phyloP scores from a whole-genome alignment of 768 basidiomycete genomes.

The Leucocoprinus sp. region DNA sequence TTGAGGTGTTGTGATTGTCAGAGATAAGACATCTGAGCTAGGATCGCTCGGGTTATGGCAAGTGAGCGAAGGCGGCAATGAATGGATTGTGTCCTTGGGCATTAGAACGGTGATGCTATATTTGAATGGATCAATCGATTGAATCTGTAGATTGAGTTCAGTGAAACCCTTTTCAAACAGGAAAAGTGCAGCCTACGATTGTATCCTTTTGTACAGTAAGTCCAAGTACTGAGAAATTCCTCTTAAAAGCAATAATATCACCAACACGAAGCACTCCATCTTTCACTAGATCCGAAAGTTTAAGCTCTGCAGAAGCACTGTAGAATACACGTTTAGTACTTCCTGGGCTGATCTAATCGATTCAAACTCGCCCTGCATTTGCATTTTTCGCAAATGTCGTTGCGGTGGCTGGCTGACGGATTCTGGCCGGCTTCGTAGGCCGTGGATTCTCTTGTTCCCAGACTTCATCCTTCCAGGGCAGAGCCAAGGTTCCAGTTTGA shows the following conservation, averaged over 20 bases:
- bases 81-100: conserved; percentile 25
- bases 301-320: conserved; percentile 36
- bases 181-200: conserved; percentile 28
- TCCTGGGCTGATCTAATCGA: too few species aligned
- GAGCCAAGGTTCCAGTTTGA: conserved; percentile 36
- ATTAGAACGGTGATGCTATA: conserved; percentile 35
- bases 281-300: conserved; percentile 36
- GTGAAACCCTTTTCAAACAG: background rate
- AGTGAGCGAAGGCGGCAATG: conserved; percentile 25
- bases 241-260: conserved; percentile 47
- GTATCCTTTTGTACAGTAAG: conserved; percentile 47
- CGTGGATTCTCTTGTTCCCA: conserved; percentile 40
- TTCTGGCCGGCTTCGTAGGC: conserved; percentile 5
- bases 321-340: background rate
- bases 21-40: conserved; percentile 18
- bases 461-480: conserved; percentile 56
- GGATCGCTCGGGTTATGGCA: background rate
- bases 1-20: conserved; percentile 33
- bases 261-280: conserved; percentile 37
- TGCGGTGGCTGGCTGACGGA: conserved; percentile 9
- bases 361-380: conserved; percentile 26
- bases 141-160: conserved; percentile 27
- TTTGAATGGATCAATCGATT: conserved; percentile 34
- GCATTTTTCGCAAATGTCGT: conserved; percentile 12
- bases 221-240: conserved; percentile 33